phyloP scores from a whole-genome alignment of 2,329 filamentous ascomycete species.

The Colletotrichum lini region DNA sequence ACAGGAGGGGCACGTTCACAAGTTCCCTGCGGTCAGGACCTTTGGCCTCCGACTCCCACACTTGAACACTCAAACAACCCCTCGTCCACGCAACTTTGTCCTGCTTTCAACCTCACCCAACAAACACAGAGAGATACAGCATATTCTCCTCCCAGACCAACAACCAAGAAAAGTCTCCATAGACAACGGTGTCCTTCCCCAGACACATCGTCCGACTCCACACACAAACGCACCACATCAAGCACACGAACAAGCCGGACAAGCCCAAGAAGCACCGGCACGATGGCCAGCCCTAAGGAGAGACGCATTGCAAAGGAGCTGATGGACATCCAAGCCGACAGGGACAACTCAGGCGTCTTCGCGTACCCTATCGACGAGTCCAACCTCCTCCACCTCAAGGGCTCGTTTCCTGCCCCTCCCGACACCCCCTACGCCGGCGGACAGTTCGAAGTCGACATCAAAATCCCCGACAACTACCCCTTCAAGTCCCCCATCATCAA shows the following conservation, averaged over 20 bases:
- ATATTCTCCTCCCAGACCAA: background rate
- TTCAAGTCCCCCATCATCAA: constrained; percentile 94
- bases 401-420: constrained; percentile 87
- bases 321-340: constrained; percentile 80
- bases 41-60: constrained; percentile 1
- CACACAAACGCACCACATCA: background rate
- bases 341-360: constrained; percentile 79
- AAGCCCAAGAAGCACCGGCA: constrained; percentile 9
- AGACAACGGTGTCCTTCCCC: too few species aligned
- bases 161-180: background rate
- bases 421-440: constrained; percentile 95
- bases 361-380: constrained; percentile 75
- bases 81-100: constrained; percentile 11
- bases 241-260: background rate
- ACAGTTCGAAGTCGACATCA: constrained; percentile 85
- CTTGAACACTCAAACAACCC: background rate
- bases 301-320: constrained; percentile 83
- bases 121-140: background rate
- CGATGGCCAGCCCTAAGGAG: constrained; percentile 67
- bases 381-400: constrained; percentile 86
- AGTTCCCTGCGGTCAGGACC: background rate
- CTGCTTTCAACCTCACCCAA: background rate
- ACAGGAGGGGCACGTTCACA: constrained; percentile 27
- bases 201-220: background rate
- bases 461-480: constrained; percentile 89